phyloP scores from a whole-genome alignment of 139 green algal species.

The Eudorina sp. region DNA sequence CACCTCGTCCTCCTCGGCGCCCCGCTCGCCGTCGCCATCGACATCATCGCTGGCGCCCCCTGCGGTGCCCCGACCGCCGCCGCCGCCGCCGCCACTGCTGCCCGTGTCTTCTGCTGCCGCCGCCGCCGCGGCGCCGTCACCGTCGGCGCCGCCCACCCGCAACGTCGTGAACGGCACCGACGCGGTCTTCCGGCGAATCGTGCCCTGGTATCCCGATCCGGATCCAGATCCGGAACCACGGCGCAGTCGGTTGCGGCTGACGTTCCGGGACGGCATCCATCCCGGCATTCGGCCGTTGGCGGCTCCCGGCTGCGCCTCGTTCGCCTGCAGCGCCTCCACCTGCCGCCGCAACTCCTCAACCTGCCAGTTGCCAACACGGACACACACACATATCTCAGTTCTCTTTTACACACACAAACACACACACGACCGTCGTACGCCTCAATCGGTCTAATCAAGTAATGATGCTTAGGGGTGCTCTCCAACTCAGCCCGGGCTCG shows the following conservation, averaged over 20 bases:
- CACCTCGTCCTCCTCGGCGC: constrained; percentile 48
- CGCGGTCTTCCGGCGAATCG: background rate
- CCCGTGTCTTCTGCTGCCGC: background rate
- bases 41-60: background rate
- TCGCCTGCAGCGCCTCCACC: background rate
- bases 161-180: background rate
- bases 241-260: background rate
- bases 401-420: no score
- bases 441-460: no score
- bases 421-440: no score
- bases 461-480: no score
- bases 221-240: background rate
- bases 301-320: background rate
- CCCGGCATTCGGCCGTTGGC: background rate
- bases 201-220: background rate
- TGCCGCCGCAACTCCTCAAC: constrained; percentile 7
- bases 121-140: background rate
- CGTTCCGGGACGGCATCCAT: background rate
- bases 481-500: no score
- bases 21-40: background rate
- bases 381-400: no score
- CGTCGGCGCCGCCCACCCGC: background rate
- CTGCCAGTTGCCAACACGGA: background rate
- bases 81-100: background rate
- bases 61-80: background rate